Evolutionary conservation across 1,139 yeast genomes (phyloP).

Genomic region (Candida sp.): DNA sequence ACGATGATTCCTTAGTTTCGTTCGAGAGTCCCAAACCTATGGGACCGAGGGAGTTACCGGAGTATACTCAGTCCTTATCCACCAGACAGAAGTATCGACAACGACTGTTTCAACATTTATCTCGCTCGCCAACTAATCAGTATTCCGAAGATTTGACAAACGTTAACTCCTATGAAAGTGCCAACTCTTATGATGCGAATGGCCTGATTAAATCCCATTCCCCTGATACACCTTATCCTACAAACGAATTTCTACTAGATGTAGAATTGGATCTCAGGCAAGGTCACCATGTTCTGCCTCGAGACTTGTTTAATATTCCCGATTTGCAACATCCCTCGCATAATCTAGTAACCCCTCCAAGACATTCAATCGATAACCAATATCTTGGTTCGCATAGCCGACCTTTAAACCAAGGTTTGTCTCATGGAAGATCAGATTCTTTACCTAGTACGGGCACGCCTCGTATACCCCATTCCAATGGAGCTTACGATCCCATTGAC

Average conservation of each 20-base stretch:
- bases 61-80: slow-evolving; percentile 16
- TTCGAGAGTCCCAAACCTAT: slow-evolving; percentile 36
- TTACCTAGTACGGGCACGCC: neutral
- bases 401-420: neutral
- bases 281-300: neutral
- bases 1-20: slow-evolving; percentile 12
- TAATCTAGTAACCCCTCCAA: neutral
- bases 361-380: neutral
- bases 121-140: slow-evolving; percentile 6
- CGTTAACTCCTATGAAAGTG: neutral
- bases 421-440: neutral
- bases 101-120: slow-evolving; percentile 10
- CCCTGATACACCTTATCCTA: slow-evolving; percentile 12
- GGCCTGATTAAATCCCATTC: neutral
- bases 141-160: neutral
- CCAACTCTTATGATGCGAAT: neutral
- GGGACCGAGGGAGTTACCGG: slow-evolving; percentile 42
- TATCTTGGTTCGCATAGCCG: neutral
- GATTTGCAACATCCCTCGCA: slow-evolving; percentile 1
- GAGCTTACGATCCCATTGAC: neutral
- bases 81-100: slow-evolving; percentile 3
- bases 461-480: neutral
- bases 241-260: slow-evolving; percentile 7
- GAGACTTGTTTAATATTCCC: neutral
- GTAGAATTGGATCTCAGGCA: neutral